These are phyloP conservation scores for Tetracentron sinense DNA, from an alignment of 164 flowering plant genomes.

Conservation along the genomic window DNA sequence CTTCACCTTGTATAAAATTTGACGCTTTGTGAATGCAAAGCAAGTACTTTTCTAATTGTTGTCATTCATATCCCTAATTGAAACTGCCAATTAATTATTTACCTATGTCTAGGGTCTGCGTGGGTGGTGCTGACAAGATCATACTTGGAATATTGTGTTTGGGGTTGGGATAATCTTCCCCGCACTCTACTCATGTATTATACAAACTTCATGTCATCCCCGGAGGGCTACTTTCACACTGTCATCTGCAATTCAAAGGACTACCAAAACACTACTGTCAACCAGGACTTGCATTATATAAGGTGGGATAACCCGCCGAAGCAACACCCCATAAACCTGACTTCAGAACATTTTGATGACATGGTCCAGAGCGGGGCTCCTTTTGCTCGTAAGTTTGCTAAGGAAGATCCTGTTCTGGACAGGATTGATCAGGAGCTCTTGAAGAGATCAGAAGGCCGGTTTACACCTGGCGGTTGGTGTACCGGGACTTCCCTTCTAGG, in stretches of 20 bases:
- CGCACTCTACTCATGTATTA: conserved; percentile 87
- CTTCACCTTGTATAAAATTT: neutral
- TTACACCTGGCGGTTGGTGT: conserved; percentile 78
- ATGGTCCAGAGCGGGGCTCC: conserved; percentile 78
- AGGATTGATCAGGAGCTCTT: conserved; percentile 55
- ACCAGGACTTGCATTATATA: conserved; percentile 67
- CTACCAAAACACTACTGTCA: conserved; percentile 71
- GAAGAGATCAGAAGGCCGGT: conserved; percentile 31
- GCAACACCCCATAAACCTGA: conserved; percentile 44
- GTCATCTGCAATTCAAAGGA: conserved; percentile 75
- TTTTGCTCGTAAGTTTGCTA: conserved; percentile 53
- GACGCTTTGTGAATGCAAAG: neutral
- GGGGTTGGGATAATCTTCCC: conserved; percentile 92
- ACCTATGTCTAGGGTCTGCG: conserved; percentile 49
- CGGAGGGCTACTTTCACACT: conserved; percentile 85
- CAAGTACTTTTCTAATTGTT: neutral
- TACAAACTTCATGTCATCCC: conserved; percentile 66
- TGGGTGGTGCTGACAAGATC: conserved; percentile 64
- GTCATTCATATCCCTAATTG: neutral
- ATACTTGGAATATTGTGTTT: conserved; percentile 67
- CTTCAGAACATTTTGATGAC: conserved; percentile 38
- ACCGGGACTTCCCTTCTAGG: conserved; percentile 31
- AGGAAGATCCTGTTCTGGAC: conserved; percentile 55
- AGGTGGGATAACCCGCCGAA: conserved; percentile 65
- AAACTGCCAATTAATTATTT: neutral